Evolutionary conservation across 768 basidiomycete genomes (phyloP), one percentile per base, ranked within the genome.

Genomic region (Naganishia vaughanmartiniae): DNA sequence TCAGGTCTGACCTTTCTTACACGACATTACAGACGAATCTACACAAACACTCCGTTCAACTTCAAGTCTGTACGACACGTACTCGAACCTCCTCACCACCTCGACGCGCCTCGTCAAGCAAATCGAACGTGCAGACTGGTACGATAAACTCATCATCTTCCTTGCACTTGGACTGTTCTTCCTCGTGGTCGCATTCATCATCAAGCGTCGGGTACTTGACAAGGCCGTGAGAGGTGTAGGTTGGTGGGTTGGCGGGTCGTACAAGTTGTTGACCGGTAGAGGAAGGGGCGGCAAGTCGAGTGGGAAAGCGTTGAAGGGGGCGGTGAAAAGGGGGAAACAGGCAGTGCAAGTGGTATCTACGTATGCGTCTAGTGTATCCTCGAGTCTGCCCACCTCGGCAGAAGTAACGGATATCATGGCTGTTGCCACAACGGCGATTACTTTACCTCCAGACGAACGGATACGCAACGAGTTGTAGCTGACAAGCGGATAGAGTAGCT

Each of bases 81-180:
- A 95, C 70, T 85, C 85, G 42, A 84, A 84, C 65, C 78, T 94
- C 68, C 87, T 97, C 78, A 83, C 84, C 60, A 88, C 89, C 54
- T 95, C 93, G 2, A 90, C 90, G 75, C 86, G 89, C 31, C 87
- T 99, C 72, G 88, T 98, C 73, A 90, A 89, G 17, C 87, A 89
- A 0, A 87, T 99, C 57, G 91, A 96, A 81, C 89, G 89, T 71
- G 87, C 93, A 19, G 94, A 98, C 83, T 89, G 90, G 87, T 83
- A 94, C 24, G 96, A 99, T 83, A 89, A 94, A 7, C 79, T 96
- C 33, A 83, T 98, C 72, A 89, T 99, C 75, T 82, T 93, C 67
- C 84, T 87, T 1, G 91, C 87, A 0, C 87, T 98, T 42, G 78
- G 84, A 14, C 91, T 97, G 80, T 99, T 99, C 83, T 72, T 88